Evolutionary conservation across 495 filamentous ascomycete genomes (phyloP), one percentile per base, ranked within the genome.

Genomic region (Neurospora sp.): DNA sequence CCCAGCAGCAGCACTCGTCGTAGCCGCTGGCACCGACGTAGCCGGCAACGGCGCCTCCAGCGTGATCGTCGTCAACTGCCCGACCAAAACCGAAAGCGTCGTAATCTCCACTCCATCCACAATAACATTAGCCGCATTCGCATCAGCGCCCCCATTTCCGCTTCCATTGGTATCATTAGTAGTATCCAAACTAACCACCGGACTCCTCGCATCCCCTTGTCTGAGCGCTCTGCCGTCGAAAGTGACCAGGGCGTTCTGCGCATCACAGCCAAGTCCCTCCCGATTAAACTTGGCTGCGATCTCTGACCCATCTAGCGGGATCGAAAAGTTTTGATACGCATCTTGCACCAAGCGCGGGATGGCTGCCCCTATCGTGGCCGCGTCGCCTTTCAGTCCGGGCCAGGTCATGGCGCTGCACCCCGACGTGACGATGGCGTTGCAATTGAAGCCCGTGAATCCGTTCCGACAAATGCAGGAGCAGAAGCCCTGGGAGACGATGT

Each of bases 401-500:
- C 54, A 66, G 41, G 88, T 80, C 9, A 89, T 89, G 2, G 90
- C 92, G 16, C 91, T 89, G 79, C 96, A 99, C 74, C 90, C 92
- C 20, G 85, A 86, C 27, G 90, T 86, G 27, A 86, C 86, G 11
- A 83, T 72, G 39, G 81, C 82, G 11, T 86, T 91, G 84, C 96
- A 99, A 38, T 87, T 86, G 5, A 84, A 82, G n/a, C 96, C 96
- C 0, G 90, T 93, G 79, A 92, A 98, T 0, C 94, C 94, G 76
- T 94, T 93, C 7, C 89, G 86, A 77, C 96, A 99, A 38, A 97
- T 86, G 79, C 96, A 99, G 11, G 91, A 90, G 83, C 96, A 98
- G 42, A 87, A 80, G 9, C 87, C 85, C 41, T 87, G 84, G 39
- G 87, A 86, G 20, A 91, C 80, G 27, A 96, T 86, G 46, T 88